Percentiles rank a stretch among this genome's conserved stretches.
Evolutionary conservation across 768 basidiomycete species (phyloP).

Genomic region (Kondoa subrosea): DNA sequence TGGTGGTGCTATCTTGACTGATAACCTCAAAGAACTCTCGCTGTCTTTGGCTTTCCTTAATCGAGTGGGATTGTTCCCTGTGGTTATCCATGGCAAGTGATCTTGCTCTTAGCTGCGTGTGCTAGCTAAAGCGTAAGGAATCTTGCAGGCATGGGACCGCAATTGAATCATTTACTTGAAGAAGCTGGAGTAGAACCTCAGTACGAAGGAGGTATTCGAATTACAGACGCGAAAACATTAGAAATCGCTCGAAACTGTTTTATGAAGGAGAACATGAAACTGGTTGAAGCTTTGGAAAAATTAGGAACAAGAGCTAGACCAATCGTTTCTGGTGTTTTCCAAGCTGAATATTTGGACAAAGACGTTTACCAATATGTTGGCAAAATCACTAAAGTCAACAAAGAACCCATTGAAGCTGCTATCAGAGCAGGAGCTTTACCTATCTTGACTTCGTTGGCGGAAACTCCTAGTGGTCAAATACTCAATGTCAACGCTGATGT

Average conservation of each 20-base stretch:
- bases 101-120: conserved; percentile 25
- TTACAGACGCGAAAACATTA: conserved; percentile 90
- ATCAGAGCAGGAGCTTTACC: conserved; percentile 92
- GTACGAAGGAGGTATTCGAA: conserved; percentile 68
- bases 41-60: conserved; percentile 91
- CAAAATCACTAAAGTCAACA: conserved; percentile 84
- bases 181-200: conserved; percentile 83
- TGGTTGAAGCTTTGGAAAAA: conserved; percentile 78
- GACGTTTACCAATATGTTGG: conserved; percentile 91
- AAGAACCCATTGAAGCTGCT: conserved; percentile 86
- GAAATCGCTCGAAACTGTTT: conserved; percentile 89
- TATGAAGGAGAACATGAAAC: conserved; percentile 88
- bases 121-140: too few relatives aligned
- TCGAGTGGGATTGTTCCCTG: conserved; percentile 91
- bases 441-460: conserved; percentile 85
- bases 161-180: conserved; percentile 78
- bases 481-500: conserved; percentile 98
- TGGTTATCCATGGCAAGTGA: conserved; percentile 89
- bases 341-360: conserved; percentile 87
- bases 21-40: conserved; percentile 80
- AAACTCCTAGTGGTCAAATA: conserved; percentile 90
- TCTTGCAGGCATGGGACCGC: conserved; percentile 16
- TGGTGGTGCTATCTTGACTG: conserved; percentile 77
- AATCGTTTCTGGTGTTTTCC: conserved; percentile 94
- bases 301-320: conserved; percentile 93